phyloP scores from a whole-genome alignment of 2,329 filamentous ascomycete genomes.

The Colletotrichum acutatum region DNA sequence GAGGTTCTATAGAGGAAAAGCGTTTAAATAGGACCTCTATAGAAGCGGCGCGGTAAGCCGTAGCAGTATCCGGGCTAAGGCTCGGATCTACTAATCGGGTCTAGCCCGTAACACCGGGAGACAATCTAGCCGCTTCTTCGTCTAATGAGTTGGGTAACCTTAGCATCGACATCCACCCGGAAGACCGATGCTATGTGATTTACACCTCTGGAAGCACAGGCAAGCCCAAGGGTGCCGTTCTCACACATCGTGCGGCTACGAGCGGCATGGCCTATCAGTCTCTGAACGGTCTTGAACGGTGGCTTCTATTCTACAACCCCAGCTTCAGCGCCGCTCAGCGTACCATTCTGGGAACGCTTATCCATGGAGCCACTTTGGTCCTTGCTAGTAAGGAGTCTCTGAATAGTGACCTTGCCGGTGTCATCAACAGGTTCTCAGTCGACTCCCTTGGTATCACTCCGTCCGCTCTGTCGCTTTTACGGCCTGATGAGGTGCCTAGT shows the following conservation, averaged over 20 bases:
- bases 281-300: slow-evolving; percentile 11
- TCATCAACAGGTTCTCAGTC: slow-evolving; percentile 34
- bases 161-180: background rate
- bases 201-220: slow-evolving; percentile 40
- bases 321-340: slow-evolving; percentile 36
- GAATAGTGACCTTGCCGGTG: slow-evolving; percentile 35
- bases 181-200: slow-evolving; percentile 37
- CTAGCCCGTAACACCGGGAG: too few relatives aligned
- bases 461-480: slow-evolving; percentile 36
- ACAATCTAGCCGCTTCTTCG: too few relatives aligned
- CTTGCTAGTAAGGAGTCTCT: slow-evolving; percentile 39
- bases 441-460: slow-evolving; percentile 39
- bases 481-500: background rate
- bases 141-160: background rate
- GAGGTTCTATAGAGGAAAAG: too few relatives aligned
- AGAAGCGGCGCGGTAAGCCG: too few relatives aligned
- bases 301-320: slow-evolving; percentile 40
- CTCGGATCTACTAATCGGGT: too few relatives aligned
- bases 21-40: too few relatives aligned
- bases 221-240: slow-evolving; percentile 40
- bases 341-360: slow-evolving; percentile 36
- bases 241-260: slow-evolving; percentile 38
- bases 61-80: too few relatives aligned
- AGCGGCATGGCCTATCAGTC: background rate
- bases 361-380: slow-evolving; percentile 37